Conservation (phyloP, 2,329 filamentous ascomycete genomes). For the Dothidotthia symphoricarpi region DNA sequence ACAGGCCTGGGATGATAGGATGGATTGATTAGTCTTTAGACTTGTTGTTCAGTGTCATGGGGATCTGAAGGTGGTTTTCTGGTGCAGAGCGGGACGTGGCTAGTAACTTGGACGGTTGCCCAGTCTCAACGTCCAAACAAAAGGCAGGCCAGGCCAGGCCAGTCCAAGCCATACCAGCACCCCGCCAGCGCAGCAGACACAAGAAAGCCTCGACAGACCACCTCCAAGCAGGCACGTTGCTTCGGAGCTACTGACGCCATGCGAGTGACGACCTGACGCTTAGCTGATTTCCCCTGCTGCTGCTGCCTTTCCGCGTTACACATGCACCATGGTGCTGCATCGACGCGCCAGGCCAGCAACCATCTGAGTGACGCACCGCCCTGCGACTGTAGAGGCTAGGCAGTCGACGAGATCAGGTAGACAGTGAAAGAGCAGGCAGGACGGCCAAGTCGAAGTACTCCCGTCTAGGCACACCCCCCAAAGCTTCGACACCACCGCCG, state of each 20-base stretch:
- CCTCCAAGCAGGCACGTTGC: constrained; percentile 7
- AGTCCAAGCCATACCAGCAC: constrained; percentile 18
- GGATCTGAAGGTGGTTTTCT: neutral
- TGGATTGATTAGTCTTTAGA: too few relatives aligned
- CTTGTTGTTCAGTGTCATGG: too few relatives aligned
- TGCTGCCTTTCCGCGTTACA: neutral
- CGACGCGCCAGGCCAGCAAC: neutral
- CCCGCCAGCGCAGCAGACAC: constrained; percentile 16
- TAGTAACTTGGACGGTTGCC: too few relatives aligned
- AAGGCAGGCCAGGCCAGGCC: constrained; percentile 14
- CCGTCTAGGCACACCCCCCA: too few relatives aligned
- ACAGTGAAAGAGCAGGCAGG: too few relatives aligned
- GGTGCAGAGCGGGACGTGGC: too few relatives aligned
- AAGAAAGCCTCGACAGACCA: constrained; percentile 16
- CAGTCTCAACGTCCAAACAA: too few relatives aligned
- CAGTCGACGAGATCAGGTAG: too few relatives aligned
- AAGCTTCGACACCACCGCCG: constrained; percentile 4
- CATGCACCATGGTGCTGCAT: neutral
- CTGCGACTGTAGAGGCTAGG: too few relatives aligned
- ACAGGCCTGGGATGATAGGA: neutral
- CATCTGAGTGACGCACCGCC: too few relatives aligned
- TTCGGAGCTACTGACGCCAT: constrained; percentile 20
- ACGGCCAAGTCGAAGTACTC: too few relatives aligned
- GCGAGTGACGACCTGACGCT: constrained; percentile 19
- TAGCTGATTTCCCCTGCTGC: constrained; percentile 9